Base-by-base conservation (phyloP, 208 protist species). In the Wallacemonas rigidus region DNA sequence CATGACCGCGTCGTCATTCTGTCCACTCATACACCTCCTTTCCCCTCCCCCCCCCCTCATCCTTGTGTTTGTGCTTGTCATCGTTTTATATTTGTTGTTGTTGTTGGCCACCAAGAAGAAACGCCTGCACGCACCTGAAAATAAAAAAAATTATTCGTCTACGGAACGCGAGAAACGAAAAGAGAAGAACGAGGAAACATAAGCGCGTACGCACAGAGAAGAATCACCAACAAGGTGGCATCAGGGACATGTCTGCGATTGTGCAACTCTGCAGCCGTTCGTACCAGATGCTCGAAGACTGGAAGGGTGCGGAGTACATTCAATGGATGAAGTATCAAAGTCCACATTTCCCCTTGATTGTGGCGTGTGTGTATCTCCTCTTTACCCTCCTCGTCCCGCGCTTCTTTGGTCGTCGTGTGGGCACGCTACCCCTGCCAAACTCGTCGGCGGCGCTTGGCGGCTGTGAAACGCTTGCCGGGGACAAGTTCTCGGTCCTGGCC, bases 371-470 rank as follows among this genome's bases (percentile, higher is more conserved):
- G 8, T 90, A 90, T 69, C 26, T 87, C 0, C 1, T 72, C 58
- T 75, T 92, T 43, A 82, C 90, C 8, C 56, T 89, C 35, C 74
- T 76, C 41, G 72, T 81, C 26, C 80, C 74, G 15, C 55, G 51
- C 26, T 50, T 74, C 53, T 50, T 85, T 57, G 53, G 53, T 5
- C 5, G 17, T n/a, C 53, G 53, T 5, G 7, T 6, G 3, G 4
- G 53, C 53, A 57, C 53, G n/a, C n/a, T n/a, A n/a, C n/a, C n/a
- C n/a, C n/a, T n/a, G 47, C 9, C 47, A 53, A 14, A 14, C 15
- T 57, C 53, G 17, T 38, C 53, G 53, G 14, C 17, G 53, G 7
- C 56, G 36, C 7, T 15, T 4, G 12, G 5, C 56, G 54, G 11
- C 9, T 36, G 39, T n/a, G 57, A 63, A n/a, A 50, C 45, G 7